These are phyloP conservation scores for Psilocybe cubensis DNA, from an alignment of 768 basidiomycete genomes.

Conservation along the genomic window DNA sequence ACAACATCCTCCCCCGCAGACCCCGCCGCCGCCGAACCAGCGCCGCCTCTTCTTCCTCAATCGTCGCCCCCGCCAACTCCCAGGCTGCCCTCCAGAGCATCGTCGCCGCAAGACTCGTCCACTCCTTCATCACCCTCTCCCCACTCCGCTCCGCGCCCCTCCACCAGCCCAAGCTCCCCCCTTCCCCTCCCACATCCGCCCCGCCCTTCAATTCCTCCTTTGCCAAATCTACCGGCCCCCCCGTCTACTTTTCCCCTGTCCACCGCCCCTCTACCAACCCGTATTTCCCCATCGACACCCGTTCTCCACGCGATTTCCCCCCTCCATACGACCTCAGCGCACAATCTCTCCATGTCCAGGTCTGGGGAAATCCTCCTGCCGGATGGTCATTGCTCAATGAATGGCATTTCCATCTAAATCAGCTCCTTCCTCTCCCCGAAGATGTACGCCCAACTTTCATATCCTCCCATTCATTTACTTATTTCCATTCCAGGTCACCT, in stretches of 20 bases:
- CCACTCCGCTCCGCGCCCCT: constrained; percentile 31
- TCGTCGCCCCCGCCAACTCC: constrained; percentile 64
- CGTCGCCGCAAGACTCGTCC: constrained; percentile 72
- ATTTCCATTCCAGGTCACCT: constrained; percentile 31
- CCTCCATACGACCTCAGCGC: constrained; percentile 57
- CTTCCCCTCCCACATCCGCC: neutral
- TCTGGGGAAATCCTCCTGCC: constrained; percentile 51
- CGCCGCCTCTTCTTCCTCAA: constrained; percentile 13
- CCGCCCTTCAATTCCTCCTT: neutral
- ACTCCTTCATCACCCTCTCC: constrained; percentile 73
- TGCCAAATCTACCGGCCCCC: neutral
- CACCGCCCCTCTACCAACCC: constrained; percentile 89
- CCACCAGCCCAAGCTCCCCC: constrained; percentile 7
- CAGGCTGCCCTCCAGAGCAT: constrained; percentile 73
- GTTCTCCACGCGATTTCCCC: constrained; percentile 53
- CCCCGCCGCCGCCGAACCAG: constrained; percentile 50
- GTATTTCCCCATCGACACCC: constrained; percentile 62
- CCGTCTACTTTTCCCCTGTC: constrained; percentile 78
- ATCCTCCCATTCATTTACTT: constrained; percentile 1
- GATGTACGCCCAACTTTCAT: constrained; percentile 50
- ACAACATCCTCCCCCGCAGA: constrained; percentile 64
- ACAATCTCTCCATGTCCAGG: constrained; percentile 53
- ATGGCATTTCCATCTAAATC: constrained; percentile 66
- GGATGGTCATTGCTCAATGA: constrained; percentile 70
- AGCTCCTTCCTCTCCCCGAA: constrained; percentile 60